A percentile compares a stretch with the other conserved stretches of the same genome.
Conservation (phyloP, 176 grass and related monocot genomes). For the Musa beccarii region DNA sequence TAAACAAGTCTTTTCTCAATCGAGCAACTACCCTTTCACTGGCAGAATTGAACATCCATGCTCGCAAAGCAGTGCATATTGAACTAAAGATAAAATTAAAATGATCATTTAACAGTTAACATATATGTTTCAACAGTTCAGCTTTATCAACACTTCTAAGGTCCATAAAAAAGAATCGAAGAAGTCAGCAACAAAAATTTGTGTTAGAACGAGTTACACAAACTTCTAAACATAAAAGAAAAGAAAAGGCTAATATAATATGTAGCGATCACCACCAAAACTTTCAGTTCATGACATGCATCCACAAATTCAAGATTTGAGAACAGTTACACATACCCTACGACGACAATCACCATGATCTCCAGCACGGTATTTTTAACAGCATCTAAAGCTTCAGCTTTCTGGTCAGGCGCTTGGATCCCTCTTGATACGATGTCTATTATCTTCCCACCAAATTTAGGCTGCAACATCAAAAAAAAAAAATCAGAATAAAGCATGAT, state of each 20-base stretch:
- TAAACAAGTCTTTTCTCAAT: constrained; percentile 92
- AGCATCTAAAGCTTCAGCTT: constrained; percentile 56
- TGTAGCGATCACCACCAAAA: neutral
- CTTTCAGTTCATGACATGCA: constrained; percentile 2
- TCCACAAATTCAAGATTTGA: constrained; percentile 12
- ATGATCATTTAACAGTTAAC: constrained; percentile 7
- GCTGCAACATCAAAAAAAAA: constrained; percentile 39
- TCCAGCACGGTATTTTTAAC: constrained; percentile 69
- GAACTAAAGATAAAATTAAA: constrained; percentile 45
- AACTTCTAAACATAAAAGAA: neutral
- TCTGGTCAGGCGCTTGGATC: constrained; percentile 54
- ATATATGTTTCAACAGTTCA: constrained; percentile 5
- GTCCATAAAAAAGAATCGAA: neutral
- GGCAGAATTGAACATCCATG: constrained; percentile 91
- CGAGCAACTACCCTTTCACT: constrained; percentile 93
- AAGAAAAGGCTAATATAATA: neutral
- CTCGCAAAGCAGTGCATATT: constrained; percentile 67
- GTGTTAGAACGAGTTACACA: neutral
- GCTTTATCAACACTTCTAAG: no score
- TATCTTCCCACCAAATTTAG: constrained; percentile 85
- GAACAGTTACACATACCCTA: constrained; percentile 47
- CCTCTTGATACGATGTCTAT: constrained; percentile 95
- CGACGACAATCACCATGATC: constrained; percentile 70
- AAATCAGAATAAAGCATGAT: constrained; percentile 5
- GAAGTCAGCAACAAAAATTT: neutral